A percentile compares a stretch with the other conserved stretches of the same genome.
Conservation (phyloP, 2,329 filamentous ascomycete species). For the Phyllosticta paracitricarpa region DNA sequence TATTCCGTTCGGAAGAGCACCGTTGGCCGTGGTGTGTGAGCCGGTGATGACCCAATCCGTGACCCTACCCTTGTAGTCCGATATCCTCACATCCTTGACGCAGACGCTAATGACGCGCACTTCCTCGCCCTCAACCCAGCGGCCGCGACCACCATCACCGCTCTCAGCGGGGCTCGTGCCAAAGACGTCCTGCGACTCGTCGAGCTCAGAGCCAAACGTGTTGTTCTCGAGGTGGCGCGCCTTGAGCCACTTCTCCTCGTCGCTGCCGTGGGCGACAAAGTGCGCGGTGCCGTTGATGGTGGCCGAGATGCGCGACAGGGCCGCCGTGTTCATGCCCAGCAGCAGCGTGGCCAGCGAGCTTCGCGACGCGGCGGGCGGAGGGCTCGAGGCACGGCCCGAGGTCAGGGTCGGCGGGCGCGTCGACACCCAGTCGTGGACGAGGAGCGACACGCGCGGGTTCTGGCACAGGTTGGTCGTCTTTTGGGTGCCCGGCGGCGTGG, state of each 20-base stretch:
- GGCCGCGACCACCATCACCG: slow-evolving; percentile 44
- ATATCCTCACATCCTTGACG: slow-evolving; percentile 76
- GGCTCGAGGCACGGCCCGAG: slow-evolving; percentile 48
- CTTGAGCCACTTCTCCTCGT: slow-evolving; percentile 77
- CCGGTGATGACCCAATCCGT: slow-evolving; percentile 55
- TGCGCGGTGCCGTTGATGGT: slow-evolving; percentile 86
- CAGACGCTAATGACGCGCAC: slow-evolving; percentile 79
- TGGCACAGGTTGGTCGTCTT: slow-evolving; percentile 72
- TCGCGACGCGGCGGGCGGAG: slow-evolving; percentile 45
- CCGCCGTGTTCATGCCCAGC: slow-evolving; percentile 82
- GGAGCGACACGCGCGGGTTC: slow-evolving; percentile 80
- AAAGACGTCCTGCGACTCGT: slow-evolving; percentile 13
- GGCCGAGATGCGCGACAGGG: slow-evolving; percentile 77
- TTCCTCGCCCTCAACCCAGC: slow-evolving; percentile 70
- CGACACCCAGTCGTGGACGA: slow-evolving; percentile 98
- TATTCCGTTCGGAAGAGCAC: slow-evolving; percentile 1
- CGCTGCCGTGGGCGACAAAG: slow-evolving; percentile 60
- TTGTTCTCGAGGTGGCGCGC: slow-evolving; percentile 84
- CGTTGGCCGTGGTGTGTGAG: neutral
- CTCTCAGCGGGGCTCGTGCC: slow-evolving; percentile 25
- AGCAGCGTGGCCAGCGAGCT: slow-evolving; percentile 75
- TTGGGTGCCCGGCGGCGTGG: slow-evolving; percentile 67
- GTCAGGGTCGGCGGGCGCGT: slow-evolving; percentile 72
- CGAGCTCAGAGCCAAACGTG: slow-evolving; percentile 55
- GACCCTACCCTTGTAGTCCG: slow-evolving; percentile 91